Evolutionary conservation across 2,329 filamentous ascomycete species (phyloP).

Genomic region (Dothidotthia symphoricarpi): DNA sequence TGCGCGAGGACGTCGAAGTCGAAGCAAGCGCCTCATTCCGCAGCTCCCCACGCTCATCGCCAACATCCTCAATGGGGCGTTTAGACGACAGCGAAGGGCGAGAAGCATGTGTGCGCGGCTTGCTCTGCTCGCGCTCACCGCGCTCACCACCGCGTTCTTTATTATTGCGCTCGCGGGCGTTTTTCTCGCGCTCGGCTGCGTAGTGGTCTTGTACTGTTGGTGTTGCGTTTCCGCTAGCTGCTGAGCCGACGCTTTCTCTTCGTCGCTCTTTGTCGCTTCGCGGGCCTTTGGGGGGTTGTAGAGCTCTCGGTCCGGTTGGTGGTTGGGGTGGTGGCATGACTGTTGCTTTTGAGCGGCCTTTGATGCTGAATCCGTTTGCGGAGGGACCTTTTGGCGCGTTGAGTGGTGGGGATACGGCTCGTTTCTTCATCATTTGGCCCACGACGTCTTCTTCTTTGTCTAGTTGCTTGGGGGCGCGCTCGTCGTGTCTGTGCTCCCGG

Average conservation of each 20-base stretch:
- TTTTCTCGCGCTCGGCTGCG: conserved; percentile 63
- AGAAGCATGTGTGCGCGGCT: conserved; percentile 18
- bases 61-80: conserved; percentile 23
- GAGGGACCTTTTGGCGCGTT: conserved; percentile 39
- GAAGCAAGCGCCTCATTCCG: conserved; percentile 4
- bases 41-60: conserved; percentile 3
- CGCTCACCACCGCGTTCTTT: conserved; percentile 27
- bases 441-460: conserved; percentile 25
- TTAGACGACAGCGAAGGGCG: conserved; percentile 24
- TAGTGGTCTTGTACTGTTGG: conserved; percentile 54
- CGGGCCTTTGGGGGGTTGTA: conserved; percentile 40
- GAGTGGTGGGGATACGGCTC: conserved; percentile 31
- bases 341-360: conserved; percentile 22
- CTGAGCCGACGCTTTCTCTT: conserved; percentile 6
- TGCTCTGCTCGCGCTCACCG: conserved; percentile 17
- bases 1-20: conserved; percentile 8
- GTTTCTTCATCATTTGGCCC: conserved; percentile 29
- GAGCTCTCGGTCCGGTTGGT: conserved; percentile 37
- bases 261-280: not conserved
- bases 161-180: conserved; percentile 33
- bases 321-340: conserved; percentile 37
- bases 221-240: conserved; percentile 1
- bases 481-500: conserved; percentile 38
- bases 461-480: conserved; percentile 15
- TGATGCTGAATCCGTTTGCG: conserved; percentile 51